Conservation (phyloP, 768 basidiomycete species). For the Pulveroboletus sp. region DNA sequence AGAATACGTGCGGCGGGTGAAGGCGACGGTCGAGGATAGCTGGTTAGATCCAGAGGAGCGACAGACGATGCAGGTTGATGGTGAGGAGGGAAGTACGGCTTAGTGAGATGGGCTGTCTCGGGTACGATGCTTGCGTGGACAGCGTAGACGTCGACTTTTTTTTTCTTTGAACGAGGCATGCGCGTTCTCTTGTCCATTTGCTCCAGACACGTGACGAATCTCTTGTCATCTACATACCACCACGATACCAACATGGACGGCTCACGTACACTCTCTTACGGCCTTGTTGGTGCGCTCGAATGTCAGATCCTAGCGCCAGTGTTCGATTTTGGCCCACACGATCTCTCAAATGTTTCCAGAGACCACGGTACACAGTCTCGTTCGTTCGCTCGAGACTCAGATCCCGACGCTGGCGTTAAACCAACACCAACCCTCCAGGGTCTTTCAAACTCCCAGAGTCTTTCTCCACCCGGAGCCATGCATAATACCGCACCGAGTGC, state of each 20-base stretch:
- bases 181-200: no score
- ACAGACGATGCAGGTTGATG: conserved; percentile 50
- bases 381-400: no score
- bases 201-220: not conserved
- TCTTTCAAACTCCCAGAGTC: no score
- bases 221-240: no score
- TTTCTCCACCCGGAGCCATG: no score
- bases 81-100: conserved; percentile 12
- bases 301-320: no score
- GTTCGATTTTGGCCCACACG: no score
- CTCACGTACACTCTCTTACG: not conserved
- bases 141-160: not conserved
- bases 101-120: not conserved
- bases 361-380: no score
- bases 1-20: conserved; percentile 91
- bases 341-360: no score
- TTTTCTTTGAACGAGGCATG: conserved; percentile 4
- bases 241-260: not conserved
- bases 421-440: no score
- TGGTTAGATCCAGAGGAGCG: conserved; percentile 81
- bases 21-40: conserved; percentile 90
- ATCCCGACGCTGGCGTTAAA: no score
- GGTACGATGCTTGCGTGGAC: conserved; percentile 4
- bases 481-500: no score
- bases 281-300: not conserved